Evolutionary conservation across 176 grass and related monocot genomes (phyloP), one percentile per base, ranked within the genome.

Genomic region (Metroxylon sagu): DNA sequence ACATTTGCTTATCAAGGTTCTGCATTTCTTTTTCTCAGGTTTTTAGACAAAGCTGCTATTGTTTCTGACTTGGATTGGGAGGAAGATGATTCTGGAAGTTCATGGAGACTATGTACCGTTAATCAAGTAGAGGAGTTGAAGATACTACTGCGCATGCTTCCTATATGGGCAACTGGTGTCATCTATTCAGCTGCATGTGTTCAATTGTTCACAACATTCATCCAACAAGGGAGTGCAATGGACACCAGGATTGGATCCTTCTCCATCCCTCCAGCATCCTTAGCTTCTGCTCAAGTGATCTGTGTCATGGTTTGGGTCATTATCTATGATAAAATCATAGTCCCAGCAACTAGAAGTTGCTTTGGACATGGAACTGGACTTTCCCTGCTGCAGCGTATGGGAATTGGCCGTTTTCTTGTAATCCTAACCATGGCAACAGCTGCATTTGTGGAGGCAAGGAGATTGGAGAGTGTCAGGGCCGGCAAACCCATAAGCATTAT

Each of bases 361-460:
- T 35, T 52, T 29, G 5, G 26, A 19, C 23, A 23, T 39, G 52
- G 6, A 30, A 53, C 60, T 3, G 84, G 82, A 74, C 77, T 80
- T 17, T 76, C 89, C 14, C 77, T 73, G 57, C 64, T 88, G 80
- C 84, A 88, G 70, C 74, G 89, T 5, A 82, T 88, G 66, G 89
- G 89, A 4, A 73, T 76, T 29, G 89, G 89, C 0, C 71, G 71
- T 29, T 76, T 87, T 17, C 71, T 85, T 43, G 80, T 88, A 74
- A 76, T 76, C 18, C 6, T 84, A 4, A 25, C 80, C 4, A 85
- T 94, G 80, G 67, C 75, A 21, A 52, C 49, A 8, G 64, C 89
- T 26, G 80, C 84, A 28, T 55, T 79, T 19, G 68, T 76, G 29
- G 84, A 94, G 63, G 76, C 12, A 65, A 81, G 83, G 74, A 66